Conservation (phyloP, 1,284 basidiomycete genomes). For the Coriolopsis trogii region DNA sequence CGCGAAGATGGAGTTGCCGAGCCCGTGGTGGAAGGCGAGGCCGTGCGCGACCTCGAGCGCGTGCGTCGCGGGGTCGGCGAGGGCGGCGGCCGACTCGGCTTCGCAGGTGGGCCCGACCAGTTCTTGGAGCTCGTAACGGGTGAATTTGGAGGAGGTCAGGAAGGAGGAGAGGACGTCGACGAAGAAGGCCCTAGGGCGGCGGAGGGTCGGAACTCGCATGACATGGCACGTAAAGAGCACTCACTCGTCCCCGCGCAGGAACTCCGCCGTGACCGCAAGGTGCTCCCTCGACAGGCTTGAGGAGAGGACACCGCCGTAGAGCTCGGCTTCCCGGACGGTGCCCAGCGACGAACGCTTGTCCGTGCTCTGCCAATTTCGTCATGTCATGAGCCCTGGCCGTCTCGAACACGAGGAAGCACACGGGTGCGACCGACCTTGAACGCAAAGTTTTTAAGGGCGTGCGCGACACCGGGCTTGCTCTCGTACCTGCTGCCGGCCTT, state of each 20-base stretch:
- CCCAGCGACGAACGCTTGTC: conserved; percentile 86
- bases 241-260: conserved; percentile 95
- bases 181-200: conserved; percentile 75
- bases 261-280: conserved; percentile 88
- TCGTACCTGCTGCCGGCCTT: conserved; percentile 92
- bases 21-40: conserved; percentile 89
- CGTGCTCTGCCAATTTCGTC: conserved; percentile 61
- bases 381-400: neutral
- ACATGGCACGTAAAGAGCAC: conserved; percentile 39
- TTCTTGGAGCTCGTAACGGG: conserved; percentile 86
- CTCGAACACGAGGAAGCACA: neutral
- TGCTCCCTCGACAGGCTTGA: conserved; percentile 88
- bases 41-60: conserved; percentile 86
- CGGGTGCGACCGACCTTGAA: conserved; percentile 88
- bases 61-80: conserved; percentile 60
- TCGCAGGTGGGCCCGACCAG: conserved; percentile 80
- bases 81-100: conserved; percentile 70
- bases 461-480: conserved; percentile 84
- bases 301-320: conserved; percentile 93
- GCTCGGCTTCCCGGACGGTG: conserved; percentile 90
- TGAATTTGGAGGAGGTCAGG: conserved; percentile 82
- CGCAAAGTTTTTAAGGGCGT: conserved; percentile 94
- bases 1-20: conserved; percentile 88
- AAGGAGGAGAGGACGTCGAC: conserved; percentile 85
- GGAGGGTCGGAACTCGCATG: neutral